Evolutionary conservation across 169 alveolate genomes (phyloP), one percentile per base, ranked within the genome.

Genomic region (Plasmodium gonderi): DNA sequence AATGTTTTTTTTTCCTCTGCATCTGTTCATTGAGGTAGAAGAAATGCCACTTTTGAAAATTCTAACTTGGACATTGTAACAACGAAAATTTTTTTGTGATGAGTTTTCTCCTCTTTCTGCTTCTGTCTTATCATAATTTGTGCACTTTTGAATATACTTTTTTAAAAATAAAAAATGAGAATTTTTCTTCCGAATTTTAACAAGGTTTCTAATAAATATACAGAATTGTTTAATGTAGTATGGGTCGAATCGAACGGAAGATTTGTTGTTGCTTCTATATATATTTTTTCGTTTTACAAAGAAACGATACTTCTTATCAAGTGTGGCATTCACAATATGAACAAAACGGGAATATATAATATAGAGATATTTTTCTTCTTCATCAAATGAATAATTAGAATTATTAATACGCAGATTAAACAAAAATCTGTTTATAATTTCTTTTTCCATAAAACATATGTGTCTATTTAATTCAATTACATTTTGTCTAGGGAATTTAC

Each of bases 361-460:
- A 38, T 87, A 87, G 2, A 87, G 68, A 54, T 74, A 74, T 2
- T 26, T 11, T 44, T 75, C 60, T 23, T 76, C 42, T 8, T 38
- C 54, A 8, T 76, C 47, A 20, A 87, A 38, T 5, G 23, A 45
- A 60, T 26, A 87, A 79, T 45, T 76, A 8, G 93, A 87, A 40
- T 33, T 20, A 3, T 9, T 67, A 60, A 87, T 87, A 67, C 31
- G 78, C 17, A 87, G 26, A 31, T 79, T 74, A 45, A 75, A 75
- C 0, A 87, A 67, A 2, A 20, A 87, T 67, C 93, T 76, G 79
- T 87, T 87, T 20, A 87, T 17, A 3, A 45, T 87, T 23, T 87
- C 89, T 23, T 87, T 87, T 65, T 87, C 80, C 38, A 64, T 9
- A 45, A 60, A 87, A 11, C 74, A 87, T n/a, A 76, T 3, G 36